A percentile compares a stretch with the other conserved stretches of the same genome.
Evolutionary conservation across 2,329 filamentous ascomycete genomes (phyloP).

Genomic region (Dactylellina sp.): DNA sequence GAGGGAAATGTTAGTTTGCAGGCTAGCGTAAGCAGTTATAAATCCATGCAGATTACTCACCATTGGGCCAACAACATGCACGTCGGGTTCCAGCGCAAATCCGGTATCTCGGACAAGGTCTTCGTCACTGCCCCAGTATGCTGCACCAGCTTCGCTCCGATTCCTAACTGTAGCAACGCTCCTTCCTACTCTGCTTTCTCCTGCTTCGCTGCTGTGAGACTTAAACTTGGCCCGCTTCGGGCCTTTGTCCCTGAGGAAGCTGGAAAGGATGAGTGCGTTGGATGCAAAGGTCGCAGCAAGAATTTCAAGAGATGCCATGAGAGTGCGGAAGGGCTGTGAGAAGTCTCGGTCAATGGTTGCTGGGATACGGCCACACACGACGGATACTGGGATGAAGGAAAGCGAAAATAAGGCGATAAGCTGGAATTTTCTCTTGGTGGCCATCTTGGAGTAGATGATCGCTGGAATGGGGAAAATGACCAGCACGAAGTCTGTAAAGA

Average conservation of each 20-base stretch:
- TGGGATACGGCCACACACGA: constrained; percentile 84
- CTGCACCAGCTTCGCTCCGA: constrained; percentile 49
- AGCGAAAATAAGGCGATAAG: constrained; percentile 84
- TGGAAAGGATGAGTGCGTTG: constrained; percentile 89
- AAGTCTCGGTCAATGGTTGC: constrained; percentile 78
- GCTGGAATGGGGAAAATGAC: constrained; percentile 91
- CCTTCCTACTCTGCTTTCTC: constrained; percentile 64
- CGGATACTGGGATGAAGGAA: constrained; percentile 80
- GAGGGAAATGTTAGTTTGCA: neutral
- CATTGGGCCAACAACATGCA: constrained; percentile 34
- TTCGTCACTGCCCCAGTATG: constrained; percentile 87
- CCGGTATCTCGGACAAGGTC: constrained; percentile 86
- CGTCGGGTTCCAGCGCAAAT: constrained; percentile 46
- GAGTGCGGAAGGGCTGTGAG: constrained; percentile 85
- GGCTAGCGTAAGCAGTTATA: neutral
- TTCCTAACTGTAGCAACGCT: constrained; percentile 62
- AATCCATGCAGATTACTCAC: constrained; percentile 17
- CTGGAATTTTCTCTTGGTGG: constrained; percentile 79
- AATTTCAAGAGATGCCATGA: constrained; percentile 89
- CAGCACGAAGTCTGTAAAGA: constrained; percentile 87
- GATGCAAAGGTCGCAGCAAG: constrained; percentile 87
- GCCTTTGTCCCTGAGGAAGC: constrained; percentile 89
- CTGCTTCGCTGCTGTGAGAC: constrained; percentile 73
- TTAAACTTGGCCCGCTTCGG: constrained; percentile 84
- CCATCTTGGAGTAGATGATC: constrained; percentile 82